A percentile compares a stretch with the other conserved stretches of the same genome.
phyloP scores from a whole-genome alignment of 257 asterid genomes.

The Knoxia roxburghii region DNA sequence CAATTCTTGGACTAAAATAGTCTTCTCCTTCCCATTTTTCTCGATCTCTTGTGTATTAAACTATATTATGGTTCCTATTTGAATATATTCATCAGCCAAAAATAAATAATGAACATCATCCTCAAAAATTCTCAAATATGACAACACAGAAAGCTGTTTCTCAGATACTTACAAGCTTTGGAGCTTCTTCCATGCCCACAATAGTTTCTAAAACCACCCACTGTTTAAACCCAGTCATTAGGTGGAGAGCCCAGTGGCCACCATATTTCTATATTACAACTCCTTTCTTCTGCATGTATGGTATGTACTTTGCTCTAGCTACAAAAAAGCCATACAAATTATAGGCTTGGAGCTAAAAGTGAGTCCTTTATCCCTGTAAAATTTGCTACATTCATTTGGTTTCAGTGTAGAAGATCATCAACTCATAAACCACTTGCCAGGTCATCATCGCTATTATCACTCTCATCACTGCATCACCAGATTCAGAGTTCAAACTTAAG shows the following conservation, averaged over 20 bases:
- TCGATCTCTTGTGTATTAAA: too few species aligned
- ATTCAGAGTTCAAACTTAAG: constrained; percentile 6
- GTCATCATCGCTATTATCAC: constrained; percentile 60
- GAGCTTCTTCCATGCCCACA: background rate
- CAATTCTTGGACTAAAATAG: too few species aligned
- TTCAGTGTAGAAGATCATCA: background rate
- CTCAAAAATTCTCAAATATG: too few species aligned
- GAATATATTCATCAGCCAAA: too few species aligned
- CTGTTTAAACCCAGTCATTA: constrained; percentile 4
- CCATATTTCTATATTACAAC: background rate
- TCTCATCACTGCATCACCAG: constrained; percentile 63
- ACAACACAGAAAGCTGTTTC: too few species aligned
- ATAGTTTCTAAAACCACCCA: background rate
- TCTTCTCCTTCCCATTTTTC: too few species aligned
- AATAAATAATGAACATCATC: too few species aligned
- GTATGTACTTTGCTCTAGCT: constrained; percentile 14
- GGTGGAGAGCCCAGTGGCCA: background rate
- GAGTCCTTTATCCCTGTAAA: background rate
- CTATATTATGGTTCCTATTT: too few species aligned
- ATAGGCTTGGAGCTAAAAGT: background rate
- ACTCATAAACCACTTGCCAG: constrained; percentile 25
- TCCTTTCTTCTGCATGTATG: background rate
- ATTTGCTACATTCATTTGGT: background rate
- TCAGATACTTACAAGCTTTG: background rate
- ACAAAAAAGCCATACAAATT: constrained; percentile 6